These are phyloP conservation scores for Globisporangium spinosum DNA, from an alignment of 352 stramenopile species.

Conservation along the genomic window DNA sequence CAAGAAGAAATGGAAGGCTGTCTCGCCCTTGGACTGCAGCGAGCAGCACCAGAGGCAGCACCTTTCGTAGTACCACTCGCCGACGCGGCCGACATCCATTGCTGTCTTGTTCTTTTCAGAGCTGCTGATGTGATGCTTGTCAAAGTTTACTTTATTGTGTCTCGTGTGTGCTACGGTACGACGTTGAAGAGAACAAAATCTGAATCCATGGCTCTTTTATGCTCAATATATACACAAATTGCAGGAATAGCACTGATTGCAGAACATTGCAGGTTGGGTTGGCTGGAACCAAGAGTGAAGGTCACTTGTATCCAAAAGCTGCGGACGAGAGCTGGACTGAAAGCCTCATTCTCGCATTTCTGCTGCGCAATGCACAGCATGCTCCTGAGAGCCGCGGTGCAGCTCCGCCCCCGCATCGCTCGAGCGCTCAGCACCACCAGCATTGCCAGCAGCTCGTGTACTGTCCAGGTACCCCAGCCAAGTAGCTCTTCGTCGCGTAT, in stretches of 20 bases:
- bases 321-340: neutral
- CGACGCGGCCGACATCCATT: no score
- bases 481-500: slow-evolving; percentile 3
- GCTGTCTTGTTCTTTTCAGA: neutral
- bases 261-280: neutral
- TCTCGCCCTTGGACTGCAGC: neutral
- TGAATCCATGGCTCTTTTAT: neutral
- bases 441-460: neutral
- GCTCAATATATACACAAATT: neutral
- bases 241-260: neutral
- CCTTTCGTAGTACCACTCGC: no score
- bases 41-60: neutral
- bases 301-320: neutral
- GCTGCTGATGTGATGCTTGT: neutral
- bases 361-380: neutral
- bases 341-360: neutral
- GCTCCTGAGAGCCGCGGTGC: neutral
- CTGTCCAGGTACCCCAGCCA: neutral
- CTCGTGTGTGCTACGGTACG: neutral
- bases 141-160: neutral
- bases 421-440: slow-evolving; percentile 15
- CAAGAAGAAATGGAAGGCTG: neutral
- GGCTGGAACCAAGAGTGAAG: neutral
- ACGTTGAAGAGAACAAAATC: neutral
- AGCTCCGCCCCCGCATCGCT: neutral